Evolutionary conservation across 2,329 filamentous ascomycete genomes (phyloP).

Genomic region (Pestalotiopsis sp.): DNA sequence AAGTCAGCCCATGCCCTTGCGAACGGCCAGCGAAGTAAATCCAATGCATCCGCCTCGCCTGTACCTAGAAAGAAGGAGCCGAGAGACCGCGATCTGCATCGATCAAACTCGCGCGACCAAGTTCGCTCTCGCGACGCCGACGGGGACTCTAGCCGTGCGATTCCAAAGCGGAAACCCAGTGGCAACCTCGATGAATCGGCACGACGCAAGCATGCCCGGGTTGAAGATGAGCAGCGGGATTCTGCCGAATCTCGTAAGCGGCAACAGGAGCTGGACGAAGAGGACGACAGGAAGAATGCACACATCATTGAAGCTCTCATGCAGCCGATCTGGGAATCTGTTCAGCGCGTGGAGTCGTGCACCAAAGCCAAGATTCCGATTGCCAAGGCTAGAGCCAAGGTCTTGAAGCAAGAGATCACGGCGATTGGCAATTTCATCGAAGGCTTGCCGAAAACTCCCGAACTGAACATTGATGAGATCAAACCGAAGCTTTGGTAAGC

Average conservation of each 20-base stretch:
- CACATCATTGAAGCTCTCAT: constrained; percentile 34
- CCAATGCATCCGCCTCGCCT: constrained; percentile 63
- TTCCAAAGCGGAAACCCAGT: constrained; percentile 64
- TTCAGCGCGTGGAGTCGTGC: constrained; percentile 33
- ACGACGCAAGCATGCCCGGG: constrained; percentile 51
- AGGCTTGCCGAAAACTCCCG: constrained; percentile 32
- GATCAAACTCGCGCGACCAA: constrained; percentile 42
- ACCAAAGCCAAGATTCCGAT: constrained; percentile 36
- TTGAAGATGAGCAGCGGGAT: constrained; percentile 54
- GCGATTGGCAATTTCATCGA: constrained; percentile 38
- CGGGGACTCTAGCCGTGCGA: constrained; percentile 51
- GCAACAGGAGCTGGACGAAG: constrained; percentile 38
- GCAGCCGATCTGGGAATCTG: constrained; percentile 35
- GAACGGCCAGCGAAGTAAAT: constrained; percentile 63
- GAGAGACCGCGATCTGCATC: constrained; percentile 43
- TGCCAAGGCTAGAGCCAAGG: constrained; percentile 35
- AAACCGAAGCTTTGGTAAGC: constrained; percentile 38
- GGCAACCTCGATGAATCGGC: constrained; percentile 54
- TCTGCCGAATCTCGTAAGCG: constrained; percentile 49
- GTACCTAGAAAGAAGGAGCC: constrained; percentile 59
- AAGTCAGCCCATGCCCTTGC: constrained; percentile 57
- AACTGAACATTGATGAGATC: constrained; percentile 29
- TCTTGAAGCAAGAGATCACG: constrained; percentile 35
- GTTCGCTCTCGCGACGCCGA: constrained; percentile 56
- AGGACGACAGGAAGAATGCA: constrained; percentile 38